phyloP scores from a whole-genome alignment of 2,329 filamentous ascomycete genomes.

The Cladosporium halotolerans region DNA sequence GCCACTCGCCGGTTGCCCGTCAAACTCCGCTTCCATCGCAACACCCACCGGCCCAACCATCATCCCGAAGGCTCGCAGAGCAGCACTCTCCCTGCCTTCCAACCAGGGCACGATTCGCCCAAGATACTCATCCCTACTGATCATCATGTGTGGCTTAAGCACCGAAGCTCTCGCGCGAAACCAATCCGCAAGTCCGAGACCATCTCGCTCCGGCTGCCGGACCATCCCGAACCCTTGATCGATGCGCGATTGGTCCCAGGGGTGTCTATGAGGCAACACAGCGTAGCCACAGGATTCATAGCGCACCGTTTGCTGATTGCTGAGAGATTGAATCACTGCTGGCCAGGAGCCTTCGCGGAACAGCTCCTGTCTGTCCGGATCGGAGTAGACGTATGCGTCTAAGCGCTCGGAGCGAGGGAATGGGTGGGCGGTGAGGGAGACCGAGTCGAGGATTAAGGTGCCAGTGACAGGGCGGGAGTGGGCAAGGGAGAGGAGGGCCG shows the following conservation, averaged over 20 bases:
- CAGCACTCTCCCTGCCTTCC: slow-evolving; percentile 25
- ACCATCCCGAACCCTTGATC: not conserved
- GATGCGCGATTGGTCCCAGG: not conserved
- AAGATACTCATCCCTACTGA: slow-evolving; percentile 30
- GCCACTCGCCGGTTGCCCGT: slow-evolving; percentile 36
- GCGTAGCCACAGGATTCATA: slow-evolving; percentile 55
- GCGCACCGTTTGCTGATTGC: slow-evolving; percentile 27
- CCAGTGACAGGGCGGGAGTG: slow-evolving; percentile 38
- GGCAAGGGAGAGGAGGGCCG: slow-evolving; percentile 49
- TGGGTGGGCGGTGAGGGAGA: slow-evolving; percentile 53
- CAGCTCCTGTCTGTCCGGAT: not conserved
- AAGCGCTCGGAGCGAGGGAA: not conserved
- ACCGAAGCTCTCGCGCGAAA: slow-evolving; percentile 28
- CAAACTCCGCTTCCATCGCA: slow-evolving; percentile 35
- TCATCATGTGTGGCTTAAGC: slow-evolving; percentile 34
- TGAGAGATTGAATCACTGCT: slow-evolving; percentile 44
- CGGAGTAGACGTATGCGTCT: slow-evolving; percentile 6
- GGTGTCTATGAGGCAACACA: slow-evolving; percentile 29
- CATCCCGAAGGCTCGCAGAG: slow-evolving; percentile 30
- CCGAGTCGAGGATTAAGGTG: slow-evolving; percentile 56
- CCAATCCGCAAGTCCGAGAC: slow-evolving; percentile 16
- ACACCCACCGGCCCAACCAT: slow-evolving; percentile 27
- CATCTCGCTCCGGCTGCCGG: not conserved
- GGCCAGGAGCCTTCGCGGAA: slow-evolving; percentile 45
- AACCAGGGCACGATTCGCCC: slow-evolving; percentile 34